A percentile compares a stretch with the other conserved stretches of the same genome.
phyloP scores from a whole-genome alignment of 257 asterid species.

The Orobanche coerulescens region DNA sequence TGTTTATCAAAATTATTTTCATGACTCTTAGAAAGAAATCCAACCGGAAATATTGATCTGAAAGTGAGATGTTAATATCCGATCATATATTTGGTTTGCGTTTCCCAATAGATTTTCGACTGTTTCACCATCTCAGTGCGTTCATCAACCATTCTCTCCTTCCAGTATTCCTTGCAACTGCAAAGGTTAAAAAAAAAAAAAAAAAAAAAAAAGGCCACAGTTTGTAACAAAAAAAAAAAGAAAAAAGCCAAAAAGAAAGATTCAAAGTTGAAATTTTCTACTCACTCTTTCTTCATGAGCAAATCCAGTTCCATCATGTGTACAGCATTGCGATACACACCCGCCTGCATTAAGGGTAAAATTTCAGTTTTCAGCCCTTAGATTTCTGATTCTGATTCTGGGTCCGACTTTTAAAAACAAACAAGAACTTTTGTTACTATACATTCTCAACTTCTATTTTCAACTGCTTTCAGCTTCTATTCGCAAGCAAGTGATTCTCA shows the following conservation, averaged over 20 bases:
- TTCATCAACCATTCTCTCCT: constrained; percentile 47
- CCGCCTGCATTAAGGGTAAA: constrained; percentile 35
- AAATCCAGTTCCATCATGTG: constrained; percentile 65
- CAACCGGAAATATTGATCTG: not conserved
- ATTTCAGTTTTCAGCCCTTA: not conserved
- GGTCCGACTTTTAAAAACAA: not conserved
- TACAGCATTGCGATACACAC: constrained; percentile 50
- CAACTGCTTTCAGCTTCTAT: not conserved
- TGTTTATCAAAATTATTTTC: too few relatives aligned
- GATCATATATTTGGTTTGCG: constrained; percentile 53
- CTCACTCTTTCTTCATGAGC: constrained; percentile 67
- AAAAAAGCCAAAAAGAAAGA: not conserved
- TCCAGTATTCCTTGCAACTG: constrained; percentile 72
- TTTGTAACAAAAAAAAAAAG: not conserved
- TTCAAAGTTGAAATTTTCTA: not conserved
- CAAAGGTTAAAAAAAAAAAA: not conserved
- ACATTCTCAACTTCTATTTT: not conserved
- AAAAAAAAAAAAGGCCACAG: not conserved
- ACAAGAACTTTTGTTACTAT: not conserved
- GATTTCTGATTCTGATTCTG: not conserved
- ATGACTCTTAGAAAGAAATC: not conserved
- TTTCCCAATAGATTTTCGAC: constrained; percentile 59
- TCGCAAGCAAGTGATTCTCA: not conserved
- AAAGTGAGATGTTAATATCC: constrained; percentile 55
- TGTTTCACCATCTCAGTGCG: constrained; percentile 69